Conservation (phyloP, 139 green algal species). For the Volvox reticuliferus region DNA sequence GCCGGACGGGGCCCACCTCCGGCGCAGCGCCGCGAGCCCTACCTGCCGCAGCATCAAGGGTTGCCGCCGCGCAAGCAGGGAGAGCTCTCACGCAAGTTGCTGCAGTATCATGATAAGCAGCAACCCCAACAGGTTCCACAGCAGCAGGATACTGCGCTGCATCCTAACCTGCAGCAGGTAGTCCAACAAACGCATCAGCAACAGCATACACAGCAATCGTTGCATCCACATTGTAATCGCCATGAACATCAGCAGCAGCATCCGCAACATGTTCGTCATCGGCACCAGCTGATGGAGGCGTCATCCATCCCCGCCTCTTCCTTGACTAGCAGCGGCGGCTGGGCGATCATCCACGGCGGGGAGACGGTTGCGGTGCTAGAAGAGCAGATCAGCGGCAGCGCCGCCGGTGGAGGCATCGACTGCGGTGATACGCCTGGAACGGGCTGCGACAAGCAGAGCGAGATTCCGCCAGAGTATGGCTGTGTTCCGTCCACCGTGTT, state of each 20-base stretch:
- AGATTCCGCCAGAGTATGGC: neutral
- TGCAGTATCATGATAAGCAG: neutral
- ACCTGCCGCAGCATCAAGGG: neutral
- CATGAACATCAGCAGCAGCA: neutral
- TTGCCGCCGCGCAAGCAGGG: neutral
- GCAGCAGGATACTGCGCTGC: neutral
- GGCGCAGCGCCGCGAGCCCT: too few species aligned
- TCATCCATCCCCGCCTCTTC: neutral
- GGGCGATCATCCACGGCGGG: slow-evolving; percentile 29
- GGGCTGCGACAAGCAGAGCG: neutral
- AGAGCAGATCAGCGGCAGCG: neutral
- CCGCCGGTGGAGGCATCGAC: neutral
- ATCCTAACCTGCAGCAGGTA: neutral
- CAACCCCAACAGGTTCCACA: neutral
- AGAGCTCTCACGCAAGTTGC: neutral
- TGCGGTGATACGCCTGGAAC: neutral
- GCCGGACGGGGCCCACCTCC: neutral
- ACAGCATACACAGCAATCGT: neutral
- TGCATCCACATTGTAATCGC: neutral
- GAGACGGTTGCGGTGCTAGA: neutral
- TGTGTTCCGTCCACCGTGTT: neutral
- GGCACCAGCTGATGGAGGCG: neutral
- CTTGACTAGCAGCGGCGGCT: neutral
- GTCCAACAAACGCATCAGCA: neutral
- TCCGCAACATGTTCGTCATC: neutral